Percentiles rank a stretch among this genome's conserved stretches.
Evolutionary conservation across 2,329 filamentous ascomycete genomes (phyloP).

Genomic region (Lachnellula occidentalis): DNA sequence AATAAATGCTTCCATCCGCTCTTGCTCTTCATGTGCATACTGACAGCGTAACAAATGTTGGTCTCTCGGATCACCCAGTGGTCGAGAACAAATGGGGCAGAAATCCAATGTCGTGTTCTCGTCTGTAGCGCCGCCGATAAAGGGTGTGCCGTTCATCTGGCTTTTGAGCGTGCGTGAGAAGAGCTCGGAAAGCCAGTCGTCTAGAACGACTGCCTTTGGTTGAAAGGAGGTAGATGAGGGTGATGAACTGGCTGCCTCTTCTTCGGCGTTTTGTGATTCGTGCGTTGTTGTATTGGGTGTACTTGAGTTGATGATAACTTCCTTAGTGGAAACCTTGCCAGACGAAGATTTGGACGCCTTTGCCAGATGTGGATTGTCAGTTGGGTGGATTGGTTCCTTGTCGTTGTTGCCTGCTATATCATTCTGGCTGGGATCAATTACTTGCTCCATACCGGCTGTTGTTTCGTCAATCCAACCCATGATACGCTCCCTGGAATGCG

Average conservation of each 20-base stretch:
- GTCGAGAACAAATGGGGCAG: constrained; percentile 11
- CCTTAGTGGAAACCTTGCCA: no score
- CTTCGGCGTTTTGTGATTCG: no score
- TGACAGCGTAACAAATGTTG: constrained; percentile 16
- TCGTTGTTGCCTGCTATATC: no score
- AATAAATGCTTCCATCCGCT: background rate
- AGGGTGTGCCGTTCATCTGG: background rate
- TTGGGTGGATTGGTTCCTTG: no score
- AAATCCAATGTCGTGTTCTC: background rate
- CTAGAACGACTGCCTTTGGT: background rate
- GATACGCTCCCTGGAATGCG: background rate
- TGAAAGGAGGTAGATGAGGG: background rate
- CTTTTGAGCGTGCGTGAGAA: constrained; percentile 5
- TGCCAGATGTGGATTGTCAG: no score
- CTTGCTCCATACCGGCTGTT: background rate
- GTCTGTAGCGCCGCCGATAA: constrained; percentile 9
- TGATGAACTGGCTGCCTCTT: background rate
- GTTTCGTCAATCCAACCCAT: background rate
- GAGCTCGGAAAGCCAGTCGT: constrained; percentile 4
- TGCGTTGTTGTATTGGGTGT: no score
- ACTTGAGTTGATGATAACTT: no score
- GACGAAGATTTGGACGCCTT: no score
- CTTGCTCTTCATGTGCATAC: constrained; percentile 16
- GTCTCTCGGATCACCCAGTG: constrained; percentile 9
- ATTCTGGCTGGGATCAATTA: no score